Conservation (phyloP, 1,284 basidiomycete genomes). For the Peniophora sp. region DNA sequence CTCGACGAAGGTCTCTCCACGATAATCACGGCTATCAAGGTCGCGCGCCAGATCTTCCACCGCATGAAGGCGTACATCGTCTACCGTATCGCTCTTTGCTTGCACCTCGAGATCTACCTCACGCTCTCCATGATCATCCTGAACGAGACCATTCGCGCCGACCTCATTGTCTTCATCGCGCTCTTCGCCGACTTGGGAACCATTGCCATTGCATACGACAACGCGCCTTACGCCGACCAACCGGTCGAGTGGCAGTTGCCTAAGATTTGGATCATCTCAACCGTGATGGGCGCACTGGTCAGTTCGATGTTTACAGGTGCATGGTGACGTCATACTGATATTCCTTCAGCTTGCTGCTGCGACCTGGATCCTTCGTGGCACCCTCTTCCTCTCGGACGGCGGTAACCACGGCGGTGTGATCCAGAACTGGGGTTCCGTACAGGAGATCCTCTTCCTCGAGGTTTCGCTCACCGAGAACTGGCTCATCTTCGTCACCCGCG, state of each 20-base stretch:
- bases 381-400: slow-evolving; percentile 30
- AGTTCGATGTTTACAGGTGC: slow-evolving; percentile 3
- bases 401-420: slow-evolving; percentile 33
- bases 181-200: slow-evolving; percentile 45
- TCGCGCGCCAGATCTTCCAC: slow-evolving; percentile 50
- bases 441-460: slow-evolving; percentile 46
- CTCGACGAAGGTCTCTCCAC: slow-evolving; percentile 27
- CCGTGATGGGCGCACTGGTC: slow-evolving; percentile 24
- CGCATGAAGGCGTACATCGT: slow-evolving; percentile 36
- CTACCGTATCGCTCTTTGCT: slow-evolving; percentile 38
- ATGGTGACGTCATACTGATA: background rate
- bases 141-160: slow-evolving; percentile 46
- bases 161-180: slow-evolving; percentile 48
- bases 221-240: slow-evolving; percentile 35
- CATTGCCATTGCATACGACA: slow-evolving; percentile 43
- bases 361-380: slow-evolving; percentile 45
- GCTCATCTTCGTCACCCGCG: slow-evolving; percentile 41
- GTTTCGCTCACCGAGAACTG: slow-evolving; percentile 47
- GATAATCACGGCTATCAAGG: slow-evolving; percentile 46
- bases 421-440: slow-evolving; percentile 40
- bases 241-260: slow-evolving; percentile 53
- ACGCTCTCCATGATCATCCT: slow-evolving; percentile 38
- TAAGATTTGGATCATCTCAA: slow-evolving; percentile 47
- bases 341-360: slow-evolving; percentile 22
- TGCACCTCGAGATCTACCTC: slow-evolving; percentile 49